Conservation (phyloP, 164 flowering plant species). For the Tetrastigma voinierianum region DNA sequence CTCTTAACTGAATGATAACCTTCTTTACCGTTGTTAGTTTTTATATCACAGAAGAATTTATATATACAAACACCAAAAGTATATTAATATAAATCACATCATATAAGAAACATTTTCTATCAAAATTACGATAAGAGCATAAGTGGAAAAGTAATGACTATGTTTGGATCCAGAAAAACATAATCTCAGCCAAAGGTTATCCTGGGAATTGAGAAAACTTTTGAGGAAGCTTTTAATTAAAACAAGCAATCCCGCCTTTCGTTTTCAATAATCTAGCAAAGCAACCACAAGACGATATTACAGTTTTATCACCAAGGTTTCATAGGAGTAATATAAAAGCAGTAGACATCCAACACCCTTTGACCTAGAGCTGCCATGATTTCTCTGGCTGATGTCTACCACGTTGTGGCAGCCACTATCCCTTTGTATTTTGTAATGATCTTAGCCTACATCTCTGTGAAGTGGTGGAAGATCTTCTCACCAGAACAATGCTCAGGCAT, state of each 20-base stretch:
- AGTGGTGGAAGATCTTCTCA: conserved; percentile 71
- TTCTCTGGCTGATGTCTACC: conserved; percentile 46
- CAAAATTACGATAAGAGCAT: not conserved
- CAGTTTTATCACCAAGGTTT: conserved; percentile 9
- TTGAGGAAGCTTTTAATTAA: conserved; percentile 17
- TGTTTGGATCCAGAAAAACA: not conserved
- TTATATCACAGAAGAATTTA: not conserved
- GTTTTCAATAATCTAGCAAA: conserved; percentile 25
- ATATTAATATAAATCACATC: not conserved
- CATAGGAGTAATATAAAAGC: not conserved
- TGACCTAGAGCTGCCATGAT: conserved; percentile 44
- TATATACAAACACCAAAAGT: not conserved
- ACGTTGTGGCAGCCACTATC: conserved; percentile 58
- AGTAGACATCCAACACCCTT: not conserved
- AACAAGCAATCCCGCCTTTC: conserved; percentile 16
- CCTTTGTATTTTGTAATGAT: conserved; percentile 72
- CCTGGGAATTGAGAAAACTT: conserved; percentile 17
- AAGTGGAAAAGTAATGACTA: conserved; percentile 5
- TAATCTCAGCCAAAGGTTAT: conserved; percentile 17
- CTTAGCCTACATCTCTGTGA: conserved; percentile 64
- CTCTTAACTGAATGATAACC: not conserved
- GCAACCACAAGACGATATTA: conserved; percentile 23
- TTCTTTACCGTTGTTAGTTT: not conserved
- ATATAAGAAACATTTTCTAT: not conserved
- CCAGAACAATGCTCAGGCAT: conserved; percentile 86